Conservation (phyloP, 805 yeast genomes). For the Cyberlindnera mycetangii region DNA sequence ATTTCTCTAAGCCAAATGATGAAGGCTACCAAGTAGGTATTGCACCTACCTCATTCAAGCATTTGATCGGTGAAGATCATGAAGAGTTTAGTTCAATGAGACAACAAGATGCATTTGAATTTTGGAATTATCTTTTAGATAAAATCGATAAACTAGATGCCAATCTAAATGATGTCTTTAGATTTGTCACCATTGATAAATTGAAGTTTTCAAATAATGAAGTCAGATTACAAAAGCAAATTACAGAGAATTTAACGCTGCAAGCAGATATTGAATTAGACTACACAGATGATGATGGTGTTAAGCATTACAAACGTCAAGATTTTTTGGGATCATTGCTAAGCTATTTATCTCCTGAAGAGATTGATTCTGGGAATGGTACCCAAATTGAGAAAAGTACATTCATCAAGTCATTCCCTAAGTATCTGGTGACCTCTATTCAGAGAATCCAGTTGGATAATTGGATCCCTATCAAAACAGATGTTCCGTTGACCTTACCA, state of each 20-base stretch:
- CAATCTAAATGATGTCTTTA: conserved; percentile 46
- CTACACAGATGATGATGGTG: conserved; percentile 41
- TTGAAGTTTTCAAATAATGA: conserved; percentile 44
- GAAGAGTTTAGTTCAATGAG: conserved; percentile 79
- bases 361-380: conserved; percentile 45
- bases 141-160: conserved; percentile 49
- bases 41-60: conserved; percentile 72
- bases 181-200: conserved; percentile 63
- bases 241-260: conserved; percentile 63
- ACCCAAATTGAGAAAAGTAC: conserved; percentile 23
- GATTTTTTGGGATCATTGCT: conserved; percentile 41
- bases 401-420: conserved; percentile 64
- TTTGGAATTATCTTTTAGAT: conserved; percentile 64
- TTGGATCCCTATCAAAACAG: conserved; percentile 86
- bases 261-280: conserved; percentile 46
- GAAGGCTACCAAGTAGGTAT: conserved; percentile 67
- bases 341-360: conserved; percentile 53
- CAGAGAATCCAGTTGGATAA: conserved; percentile 79
- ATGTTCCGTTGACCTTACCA: conserved; percentile 62
- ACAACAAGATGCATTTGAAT: conserved; percentile 96
- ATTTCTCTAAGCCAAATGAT: conserved; percentile 59
- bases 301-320: conserved; percentile 40
- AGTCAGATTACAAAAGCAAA: conserved; percentile 54
- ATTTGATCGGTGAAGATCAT: conserved; percentile 72
- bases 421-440: conserved; percentile 66